Conservation (phyloP, 345 rosid genomes). For the Lagerstroemia speciosa region DNA sequence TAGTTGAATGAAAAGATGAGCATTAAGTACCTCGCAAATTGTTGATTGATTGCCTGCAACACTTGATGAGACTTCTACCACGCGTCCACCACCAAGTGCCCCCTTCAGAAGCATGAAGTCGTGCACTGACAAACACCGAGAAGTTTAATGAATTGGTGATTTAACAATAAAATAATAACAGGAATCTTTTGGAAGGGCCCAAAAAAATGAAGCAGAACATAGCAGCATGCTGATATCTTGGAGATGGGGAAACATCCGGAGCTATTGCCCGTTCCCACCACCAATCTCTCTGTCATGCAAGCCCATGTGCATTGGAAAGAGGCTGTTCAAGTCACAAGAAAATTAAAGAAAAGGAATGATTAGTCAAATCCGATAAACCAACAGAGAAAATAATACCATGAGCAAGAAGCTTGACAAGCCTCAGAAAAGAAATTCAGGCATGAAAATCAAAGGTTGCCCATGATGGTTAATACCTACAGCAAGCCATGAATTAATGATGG, state of each 20-base stretch:
- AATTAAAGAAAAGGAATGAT: not conserved
- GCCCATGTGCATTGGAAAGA: slow-evolving; percentile 92
- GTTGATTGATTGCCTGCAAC: slow-evolving; percentile 62
- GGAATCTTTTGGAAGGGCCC: not conserved
- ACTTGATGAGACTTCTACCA: slow-evolving; percentile 99
- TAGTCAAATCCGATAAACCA: not conserved
- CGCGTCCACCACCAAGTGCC: slow-evolving; percentile 99
- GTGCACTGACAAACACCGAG: slow-evolving; percentile 95
- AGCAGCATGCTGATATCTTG: slow-evolving; percentile 99
- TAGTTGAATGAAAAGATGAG: not conserved
- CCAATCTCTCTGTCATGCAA: slow-evolving; percentile 98
- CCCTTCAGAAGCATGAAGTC: slow-evolving; percentile 98
- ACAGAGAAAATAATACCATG: not conserved
- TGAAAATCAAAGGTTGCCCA: too few species aligned
- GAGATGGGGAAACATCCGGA: slow-evolving; percentile 95
- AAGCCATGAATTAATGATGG: too few species aligned
- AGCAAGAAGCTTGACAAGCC: too few species aligned
- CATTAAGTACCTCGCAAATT: not conserved
- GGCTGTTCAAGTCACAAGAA: slow-evolving; percentile 43
- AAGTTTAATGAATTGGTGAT: slow-evolving; percentile 5
- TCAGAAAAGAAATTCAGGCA: too few species aligned
- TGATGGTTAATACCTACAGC: too few species aligned
- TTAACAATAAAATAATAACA: not conserved
- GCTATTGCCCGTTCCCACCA: slow-evolving; percentile 99
- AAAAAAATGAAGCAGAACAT: slow-evolving; percentile 28